Evolutionary conservation across 23 red algal genomes (phyloP), one percentile per base, ranked within the genome.

Genomic region (Rhodosorus marinus): DNA sequence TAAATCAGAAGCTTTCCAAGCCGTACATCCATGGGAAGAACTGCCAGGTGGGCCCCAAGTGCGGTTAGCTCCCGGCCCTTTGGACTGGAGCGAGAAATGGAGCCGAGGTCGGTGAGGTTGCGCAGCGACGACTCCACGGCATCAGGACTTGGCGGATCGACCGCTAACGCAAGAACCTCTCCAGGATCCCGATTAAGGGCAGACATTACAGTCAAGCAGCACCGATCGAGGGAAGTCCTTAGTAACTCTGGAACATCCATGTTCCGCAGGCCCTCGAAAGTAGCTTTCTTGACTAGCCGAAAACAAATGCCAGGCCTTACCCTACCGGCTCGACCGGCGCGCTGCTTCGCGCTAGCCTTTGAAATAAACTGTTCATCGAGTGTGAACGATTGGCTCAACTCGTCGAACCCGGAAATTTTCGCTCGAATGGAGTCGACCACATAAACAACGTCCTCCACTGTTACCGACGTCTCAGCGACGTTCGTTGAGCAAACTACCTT

Each of bases 401-500:
- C 33, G 65, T 79, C 70, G 54, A 70, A 64, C 17, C 51, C 36
- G 7, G 56, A 59, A 38, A 76, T 63, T 65, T 92, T 92, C 21
- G 60, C 73, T 34, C 80, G 69, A 28, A 64, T 48, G 20, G 90
- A 81, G 61, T 98, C 90, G 24, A 98, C 69, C 25, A 98, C 90
- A 29, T 47, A 51, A n/a, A 71, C 77, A 20, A 98, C 72, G 34
- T 86, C 90, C 7, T 78, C 58, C n/a, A 98, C 70, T 4, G 90
- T 98, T 3, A 98, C 66, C 19, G 75, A 83, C 1, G 90, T 83
- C 51, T 98, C 90, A 8, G 90, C 78, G 28, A 98, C 72, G 49
- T 98, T 98, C 28, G 90, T 98, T 14, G 90, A 66, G 31, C 66
- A 80, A 21, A 98, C 76, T 20, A 98, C 78, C 46, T 98, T 98